Base-by-base conservation (phyloP, 768 basidiomycete species). In the Pseudohyphozyma bogoriensis region DNA sequence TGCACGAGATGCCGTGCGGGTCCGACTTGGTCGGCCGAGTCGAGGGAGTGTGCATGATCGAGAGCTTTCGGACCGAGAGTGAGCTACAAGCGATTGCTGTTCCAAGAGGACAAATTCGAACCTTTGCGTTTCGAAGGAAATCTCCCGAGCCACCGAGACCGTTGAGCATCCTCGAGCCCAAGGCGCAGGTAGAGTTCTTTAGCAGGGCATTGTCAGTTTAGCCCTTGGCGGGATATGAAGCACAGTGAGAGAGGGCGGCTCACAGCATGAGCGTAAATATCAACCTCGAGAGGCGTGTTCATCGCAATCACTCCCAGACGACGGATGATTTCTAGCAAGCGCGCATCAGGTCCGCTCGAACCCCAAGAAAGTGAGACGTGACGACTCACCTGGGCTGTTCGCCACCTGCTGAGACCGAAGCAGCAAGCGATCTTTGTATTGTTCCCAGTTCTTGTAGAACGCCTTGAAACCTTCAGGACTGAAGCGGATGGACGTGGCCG, bases 401-500 rank as follows among this genome's bases (percentile, higher is more conserved):
- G 68, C 68, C 29, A 67, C 66, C 53, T 69, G 66, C 60, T 71
- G 70, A 2, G 70, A 64, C 18, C 70, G 68, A 10, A 71, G 68
- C 2, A 69, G 62, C 16, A 71, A 63, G 52, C 62, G 61, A 56
- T 66, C 55, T 47, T 60, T 37, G 65, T 71, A 71, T 16, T 50
- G 10, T 18, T 51, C 53, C 64, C 68, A 71, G 64, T 71, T 54
- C 5, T 52, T 45, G 57, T 63, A 63, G 47, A 67, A 61, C 12
- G 49, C 45, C 55, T 63, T 55, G 58, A 70, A 72, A 6, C 57
- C 63, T 12, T 65, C 67, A 37, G 70, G 69, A 24, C 65, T 68
- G 65, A 71, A 69, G 28, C 71, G 66, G 53, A 72, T 71, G 29
- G 71, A 72, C 26, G 71, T 72, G 20, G 74, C 77, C 1, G 77